Evolutionary conservation across 495 filamentous ascomycete genomes (phyloP), one percentile per base, ranked within the genome.

Genomic region (Rhizodiscina lignyota): DNA sequence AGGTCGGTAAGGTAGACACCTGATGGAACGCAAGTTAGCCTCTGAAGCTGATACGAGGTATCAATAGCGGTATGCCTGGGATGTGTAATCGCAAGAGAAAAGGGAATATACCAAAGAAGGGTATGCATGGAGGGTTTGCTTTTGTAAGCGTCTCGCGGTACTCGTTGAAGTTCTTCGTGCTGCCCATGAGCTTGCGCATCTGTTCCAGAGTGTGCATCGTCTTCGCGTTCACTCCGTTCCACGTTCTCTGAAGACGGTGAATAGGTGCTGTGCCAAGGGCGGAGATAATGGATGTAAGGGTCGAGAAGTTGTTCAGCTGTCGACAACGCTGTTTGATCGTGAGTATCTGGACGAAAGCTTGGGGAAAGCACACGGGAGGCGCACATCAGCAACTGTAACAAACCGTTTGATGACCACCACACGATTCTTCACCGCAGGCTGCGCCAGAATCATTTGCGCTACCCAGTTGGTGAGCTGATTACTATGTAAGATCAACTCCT

Each of bases 401-500:
- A 96, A 97, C 57, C 96, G 91, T 53, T 96, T 96, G 57, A 97
- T 94, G 26, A 97, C 91, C 15, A 91, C 77, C 19, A 96, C 89
- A 40, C 89, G 70, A 56, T 92, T 92, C 62, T 86, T 89, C 33
- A 93, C 82, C 53, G 96, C 89, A 21, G 70, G 64, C 53, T 97
- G 91, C 2, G 74, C 83, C 47, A 97, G 63, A 45, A 97, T 96
- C 89, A 96, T 96, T 54, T 97, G 86, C n/a, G 89, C 89, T 36
- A 97, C 89, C 91, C 91, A 96, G 55, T 96, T 97, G 15, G 89
- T 96, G 56, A 96, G 70, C 54, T 94, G 87, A 44, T 97, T 97
- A 0, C 91, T 94, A 54, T 97, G 89, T 29, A 96, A 66, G 58
- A 97, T 97, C 40, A 97, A 64, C 8, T 84, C 79, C 54, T 94